Percentiles rank a stretch among this genome's conserved stretches.
phyloP scores from a whole-genome alignment of 2,329 filamentous ascomycete species.

The Geosmithia flava region DNA sequence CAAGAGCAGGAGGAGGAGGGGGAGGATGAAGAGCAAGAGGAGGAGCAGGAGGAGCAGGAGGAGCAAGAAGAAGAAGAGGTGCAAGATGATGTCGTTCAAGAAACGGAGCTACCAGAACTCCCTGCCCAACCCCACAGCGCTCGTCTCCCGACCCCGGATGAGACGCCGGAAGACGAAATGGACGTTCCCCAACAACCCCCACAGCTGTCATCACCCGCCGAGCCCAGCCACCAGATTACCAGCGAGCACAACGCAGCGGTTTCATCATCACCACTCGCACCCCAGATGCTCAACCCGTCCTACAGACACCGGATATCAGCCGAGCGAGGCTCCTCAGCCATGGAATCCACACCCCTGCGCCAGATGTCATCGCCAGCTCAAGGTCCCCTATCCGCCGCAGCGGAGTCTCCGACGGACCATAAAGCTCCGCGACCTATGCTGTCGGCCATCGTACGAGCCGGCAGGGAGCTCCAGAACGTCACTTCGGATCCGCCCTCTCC shows the following conservation, averaged over 20 bases:
- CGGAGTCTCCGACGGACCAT: constrained; percentile 14
- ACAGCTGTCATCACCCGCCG: neutral
- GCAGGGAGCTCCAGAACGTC: constrained; percentile 42
- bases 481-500: constrained; percentile 48
- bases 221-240: constrained; percentile 3
- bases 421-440: constrained; percentile 28
- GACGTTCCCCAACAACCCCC: constrained; percentile 3
- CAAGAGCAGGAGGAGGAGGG: constrained; percentile 4
- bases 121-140: constrained; percentile 24
- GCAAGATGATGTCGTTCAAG: neutral
- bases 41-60: neutral
- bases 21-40: constrained; percentile 5
- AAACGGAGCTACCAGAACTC: constrained; percentile 11
- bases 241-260: constrained; percentile 5
- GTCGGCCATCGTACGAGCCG: constrained; percentile 46
- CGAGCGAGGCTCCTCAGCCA: constrained; percentile 3
- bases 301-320: neutral
- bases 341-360: constrained; percentile 21
- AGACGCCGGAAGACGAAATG: constrained; percentile 23
- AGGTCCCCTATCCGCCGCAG: constrained; percentile 16
- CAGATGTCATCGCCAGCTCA: constrained; percentile 24
- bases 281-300: constrained; percentile 3
- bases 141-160: constrained; percentile 40
- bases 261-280: neutral
- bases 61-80: constrained; percentile 1